phyloP scores from a whole-genome alignment of 2,329 filamentous ascomycete species.

The Pseudogymnoascus sp. region DNA sequence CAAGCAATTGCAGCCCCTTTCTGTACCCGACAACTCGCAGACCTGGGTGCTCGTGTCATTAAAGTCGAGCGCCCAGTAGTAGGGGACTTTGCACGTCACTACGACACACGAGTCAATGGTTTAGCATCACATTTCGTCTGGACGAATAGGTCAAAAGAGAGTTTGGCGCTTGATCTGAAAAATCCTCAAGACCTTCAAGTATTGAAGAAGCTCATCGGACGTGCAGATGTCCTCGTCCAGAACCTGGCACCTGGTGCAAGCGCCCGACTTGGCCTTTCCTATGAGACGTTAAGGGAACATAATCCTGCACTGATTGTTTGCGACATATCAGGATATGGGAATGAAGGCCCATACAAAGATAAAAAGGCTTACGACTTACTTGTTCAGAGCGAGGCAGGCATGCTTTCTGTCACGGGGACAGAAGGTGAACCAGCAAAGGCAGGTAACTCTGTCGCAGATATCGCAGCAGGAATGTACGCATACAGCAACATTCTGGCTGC shows the following conservation, averaged over 20 bases:
- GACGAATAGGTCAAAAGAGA: conserved; percentile 48
- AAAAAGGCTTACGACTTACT: conserved; percentile 51
- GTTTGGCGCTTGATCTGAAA: conserved; percentile 44
- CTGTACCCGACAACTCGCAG: conserved; percentile 47
- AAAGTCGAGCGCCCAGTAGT: conserved; percentile 45
- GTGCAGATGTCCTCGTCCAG: conserved; percentile 46
- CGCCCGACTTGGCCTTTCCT: conserved; percentile 41
- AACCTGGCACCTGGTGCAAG: conserved; percentile 46
- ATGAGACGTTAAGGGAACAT: conserved; percentile 34
- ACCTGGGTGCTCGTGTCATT: conserved; percentile 47
- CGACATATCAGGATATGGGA: conserved; percentile 47
- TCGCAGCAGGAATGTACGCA: conserved; percentile 46
- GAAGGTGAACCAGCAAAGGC: conserved; percentile 40
- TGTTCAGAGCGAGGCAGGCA: conserved; percentile 47
- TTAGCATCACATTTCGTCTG: conserved; percentile 49
- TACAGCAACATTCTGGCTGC: conserved; percentile 45
- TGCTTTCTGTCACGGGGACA: conserved; percentile 45
- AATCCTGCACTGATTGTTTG: conserved; percentile 45
- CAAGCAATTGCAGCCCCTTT: conserved; percentile 50
- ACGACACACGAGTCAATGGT: conserved; percentile 43
- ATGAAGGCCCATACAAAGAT: conserved; percentile 43
- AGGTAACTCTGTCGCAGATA: conserved; percentile 48
- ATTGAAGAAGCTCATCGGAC: conserved; percentile 37
- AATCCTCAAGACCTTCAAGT: conserved; percentile 34
- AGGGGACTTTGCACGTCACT: conserved; percentile 46